Percentiles rank a stretch among this genome's conserved stretches.
phyloP scores from a whole-genome alignment of 2,329 filamentous ascomycete genomes.

The Colletotrichum chlorophyti region DNA sequence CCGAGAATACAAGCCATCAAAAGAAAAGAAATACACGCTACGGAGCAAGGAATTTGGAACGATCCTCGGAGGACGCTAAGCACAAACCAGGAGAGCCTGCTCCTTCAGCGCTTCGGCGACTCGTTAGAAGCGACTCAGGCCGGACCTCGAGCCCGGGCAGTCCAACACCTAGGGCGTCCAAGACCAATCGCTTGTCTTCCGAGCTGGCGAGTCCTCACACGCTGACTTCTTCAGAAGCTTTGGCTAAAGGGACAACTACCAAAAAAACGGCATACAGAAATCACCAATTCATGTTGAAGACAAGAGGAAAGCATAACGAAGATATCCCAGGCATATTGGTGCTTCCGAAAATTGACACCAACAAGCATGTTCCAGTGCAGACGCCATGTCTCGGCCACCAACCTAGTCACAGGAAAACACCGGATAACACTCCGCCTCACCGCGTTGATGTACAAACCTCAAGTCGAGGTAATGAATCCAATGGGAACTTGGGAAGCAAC shows the following conservation, averaged over 20 bases:
- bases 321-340: no score
- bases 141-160: background rate
- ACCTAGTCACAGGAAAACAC: background rate
- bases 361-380: no score
- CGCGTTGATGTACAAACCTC: background rate
- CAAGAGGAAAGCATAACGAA: background rate
- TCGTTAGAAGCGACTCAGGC: background rate
- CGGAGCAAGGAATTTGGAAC: background rate
- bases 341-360: no score
- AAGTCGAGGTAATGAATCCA: background rate
- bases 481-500: background rate
- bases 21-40: background rate
- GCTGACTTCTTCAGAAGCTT: background rate
- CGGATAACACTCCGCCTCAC: background rate
- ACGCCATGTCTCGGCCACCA: no score
- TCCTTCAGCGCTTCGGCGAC: conserved; percentile 7
- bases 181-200: background rate
- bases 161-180: background rate
- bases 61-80: background rate
- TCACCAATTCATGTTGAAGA: background rate
- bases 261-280: background rate
- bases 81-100: background rate
- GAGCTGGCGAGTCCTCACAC: background rate
- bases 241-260: background rate
- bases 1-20: background rate